Percentiles rank a stretch among this genome's conserved stretches.
Evolutionary conservation across 495 filamentous ascomycete species (phyloP).

Genomic region (Thozetella sp.): DNA sequence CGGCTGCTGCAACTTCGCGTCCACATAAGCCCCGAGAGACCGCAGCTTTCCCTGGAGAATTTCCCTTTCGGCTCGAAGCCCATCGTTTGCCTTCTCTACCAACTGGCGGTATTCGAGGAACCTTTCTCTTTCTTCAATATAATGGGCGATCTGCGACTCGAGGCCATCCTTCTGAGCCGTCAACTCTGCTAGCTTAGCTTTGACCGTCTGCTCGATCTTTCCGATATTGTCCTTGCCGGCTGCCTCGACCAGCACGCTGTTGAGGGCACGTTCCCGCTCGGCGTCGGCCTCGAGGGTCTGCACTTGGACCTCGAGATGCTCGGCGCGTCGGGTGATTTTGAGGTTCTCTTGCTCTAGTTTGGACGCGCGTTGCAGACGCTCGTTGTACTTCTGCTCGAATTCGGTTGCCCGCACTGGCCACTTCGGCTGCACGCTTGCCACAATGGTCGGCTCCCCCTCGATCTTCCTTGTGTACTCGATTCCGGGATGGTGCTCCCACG

Average conservation of each 20-base stretch:
- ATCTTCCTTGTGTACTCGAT: slow-evolving; percentile 36
- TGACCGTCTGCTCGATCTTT: slow-evolving; percentile 12
- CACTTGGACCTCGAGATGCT: slow-evolving; percentile 5
- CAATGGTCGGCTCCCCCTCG: slow-evolving; percentile 45
- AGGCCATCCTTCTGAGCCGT: slow-evolving; percentile 12
- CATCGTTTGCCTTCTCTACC: not conserved
- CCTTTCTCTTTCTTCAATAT: not conserved
- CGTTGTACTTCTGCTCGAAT: slow-evolving; percentile 30
- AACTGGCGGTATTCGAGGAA: not conserved
- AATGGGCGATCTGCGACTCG: slow-evolving; percentile 8
- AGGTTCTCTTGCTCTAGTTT: slow-evolving; percentile 10
- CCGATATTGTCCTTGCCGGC: slow-evolving; percentile 10
- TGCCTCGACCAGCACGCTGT: slow-evolving; percentile 16
- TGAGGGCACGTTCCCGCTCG: slow-evolving; percentile 9
- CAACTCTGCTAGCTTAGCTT: slow-evolving; percentile 3
- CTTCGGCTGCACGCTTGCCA: slow-evolving; percentile 34
- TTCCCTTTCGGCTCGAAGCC: not conserved
- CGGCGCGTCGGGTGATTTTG: slow-evolving; percentile 4
- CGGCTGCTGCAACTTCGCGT: not conserved
- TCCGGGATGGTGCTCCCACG: slow-evolving; percentile 41
- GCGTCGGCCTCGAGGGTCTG: slow-evolving; percentile 18
- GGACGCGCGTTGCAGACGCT: slow-evolving; percentile 7
- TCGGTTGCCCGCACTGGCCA: slow-evolving; percentile 30
- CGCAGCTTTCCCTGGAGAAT: not conserved
- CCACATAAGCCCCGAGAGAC: not conserved